Evolutionary conservation across 164 flowering plant genomes (phyloP).

Genomic region (Macadamia tetraphylla): DNA sequence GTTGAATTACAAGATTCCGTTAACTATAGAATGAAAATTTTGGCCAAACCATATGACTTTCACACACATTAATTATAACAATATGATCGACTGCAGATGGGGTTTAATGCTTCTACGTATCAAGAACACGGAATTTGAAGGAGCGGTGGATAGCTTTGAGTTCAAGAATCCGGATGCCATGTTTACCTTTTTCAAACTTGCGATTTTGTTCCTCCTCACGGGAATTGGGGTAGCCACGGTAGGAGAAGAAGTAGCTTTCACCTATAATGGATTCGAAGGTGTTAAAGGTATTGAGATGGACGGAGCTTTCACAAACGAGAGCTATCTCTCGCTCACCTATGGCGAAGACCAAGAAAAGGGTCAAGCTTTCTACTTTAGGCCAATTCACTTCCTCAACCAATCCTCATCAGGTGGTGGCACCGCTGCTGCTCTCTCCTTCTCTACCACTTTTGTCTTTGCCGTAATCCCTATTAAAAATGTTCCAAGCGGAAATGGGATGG

Average conservation of each 20-base stretch:
- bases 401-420: not conserved
- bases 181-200: too few species aligned
- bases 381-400: conserved; percentile 3
- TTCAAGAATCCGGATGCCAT: too few species aligned
- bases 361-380: conserved; percentile 4
- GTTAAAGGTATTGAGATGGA: not conserved
- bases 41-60: too few species aligned
- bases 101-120: too few species aligned
- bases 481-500: conserved; percentile 61
- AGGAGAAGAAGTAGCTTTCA: not conserved
- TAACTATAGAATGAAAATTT: too few species aligned
- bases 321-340: not conserved
- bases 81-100: too few species aligned
- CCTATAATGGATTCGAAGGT: not conserved
- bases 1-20: too few species aligned
- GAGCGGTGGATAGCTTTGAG: too few species aligned
- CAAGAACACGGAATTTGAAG: too few species aligned
- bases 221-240: not conserved
- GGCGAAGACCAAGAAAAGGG: not conserved
- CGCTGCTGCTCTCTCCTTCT: conserved; percentile 38
- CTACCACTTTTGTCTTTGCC: conserved; percentile 63
- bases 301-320: not conserved
- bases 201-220: too few species aligned
- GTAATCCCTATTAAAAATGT: conserved; percentile 33
- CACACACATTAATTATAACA: too few species aligned